A percentile compares a stretch with the other conserved stretches of the same genome.
Evolutionary conservation across 352 stramenopile genomes (phyloP).

Genomic region (Globisporangium lucens): DNA sequence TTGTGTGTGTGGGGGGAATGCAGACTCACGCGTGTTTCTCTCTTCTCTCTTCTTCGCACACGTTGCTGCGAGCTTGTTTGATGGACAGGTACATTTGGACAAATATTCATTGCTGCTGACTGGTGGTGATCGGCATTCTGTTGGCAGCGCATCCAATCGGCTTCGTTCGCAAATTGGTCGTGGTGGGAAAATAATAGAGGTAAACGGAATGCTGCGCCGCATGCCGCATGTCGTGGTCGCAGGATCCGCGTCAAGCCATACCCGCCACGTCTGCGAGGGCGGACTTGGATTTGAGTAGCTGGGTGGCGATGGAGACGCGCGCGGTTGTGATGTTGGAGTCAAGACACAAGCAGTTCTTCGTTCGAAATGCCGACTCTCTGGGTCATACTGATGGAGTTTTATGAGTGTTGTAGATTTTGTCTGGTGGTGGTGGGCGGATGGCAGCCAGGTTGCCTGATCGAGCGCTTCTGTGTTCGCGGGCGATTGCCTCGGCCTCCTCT

Average conservation of each 20-base stretch:
- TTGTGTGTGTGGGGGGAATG: neutral
- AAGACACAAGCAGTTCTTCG: neutral
- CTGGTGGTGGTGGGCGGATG: neutral
- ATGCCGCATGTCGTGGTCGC: neutral
- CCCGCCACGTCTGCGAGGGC: neutral
- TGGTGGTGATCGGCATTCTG: conserved; percentile 1
- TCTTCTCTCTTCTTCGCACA: neutral
- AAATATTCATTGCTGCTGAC: neutral
- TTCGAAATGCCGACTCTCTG: conserved; percentile 5
- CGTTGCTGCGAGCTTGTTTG: neutral
- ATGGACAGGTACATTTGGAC: neutral
- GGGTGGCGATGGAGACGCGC: neutral
- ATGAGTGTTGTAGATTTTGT: neutral
- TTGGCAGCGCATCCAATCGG: neutral
- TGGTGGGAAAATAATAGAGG: neutral
- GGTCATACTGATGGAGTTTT: neutral
- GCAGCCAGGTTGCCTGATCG: neutral
- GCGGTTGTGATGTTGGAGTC: neutral
- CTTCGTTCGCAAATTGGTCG: conserved; percentile 10
- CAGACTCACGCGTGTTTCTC: neutral
- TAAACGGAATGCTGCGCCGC: neutral
- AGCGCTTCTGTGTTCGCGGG: conserved; percentile 6
- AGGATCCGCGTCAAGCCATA: neutral
- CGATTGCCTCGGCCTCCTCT: neutral
- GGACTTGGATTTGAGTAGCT: neutral